A percentile compares a stretch with the other conserved stretches of the same genome.
Conservation (phyloP, 129 eudicot species). For the Centrapalus pauciflorus region DNA sequence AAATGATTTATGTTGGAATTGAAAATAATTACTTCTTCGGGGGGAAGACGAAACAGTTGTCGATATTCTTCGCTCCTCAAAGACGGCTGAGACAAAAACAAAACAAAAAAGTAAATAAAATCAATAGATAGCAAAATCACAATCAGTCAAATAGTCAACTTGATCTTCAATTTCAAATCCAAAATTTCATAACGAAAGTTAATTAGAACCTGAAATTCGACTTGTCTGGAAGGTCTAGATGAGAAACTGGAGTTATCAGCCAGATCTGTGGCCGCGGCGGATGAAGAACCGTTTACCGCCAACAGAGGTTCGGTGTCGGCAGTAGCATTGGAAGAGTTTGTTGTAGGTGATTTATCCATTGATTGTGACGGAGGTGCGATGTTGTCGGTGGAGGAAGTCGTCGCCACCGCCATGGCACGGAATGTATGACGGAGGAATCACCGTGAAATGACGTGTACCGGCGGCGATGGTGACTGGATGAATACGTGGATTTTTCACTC, state of each 20-base stretch:
- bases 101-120: not conserved
- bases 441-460: conserved; percentile 14
- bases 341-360: conserved; percentile 33
- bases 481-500: conserved; percentile 19
- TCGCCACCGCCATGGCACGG: conserved; percentile 47
- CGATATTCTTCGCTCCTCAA: conserved; percentile 81
- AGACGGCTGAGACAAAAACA: conserved; percentile 31
- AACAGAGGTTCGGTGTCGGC: conserved; percentile 16
- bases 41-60: conserved; percentile 85
- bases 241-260: conserved; percentile 24
- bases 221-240: conserved; percentile 36
- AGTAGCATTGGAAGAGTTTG: conserved; percentile 25
- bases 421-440: not conserved
- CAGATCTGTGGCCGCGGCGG: conserved; percentile 12
- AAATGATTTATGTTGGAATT: not conserved
- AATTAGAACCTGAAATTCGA: conserved; percentile 41
- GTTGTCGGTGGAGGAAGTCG: conserved; percentile 39
- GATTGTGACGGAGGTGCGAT: conserved; percentile 31
- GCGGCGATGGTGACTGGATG: conserved; percentile 19
- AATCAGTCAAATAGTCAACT: conserved; percentile 6
- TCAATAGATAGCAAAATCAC: not conserved
- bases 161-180: conserved; percentile 4
- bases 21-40: conserved; percentile 53
- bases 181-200: not conserved
- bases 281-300: conserved; percentile 14